Evolutionary conservation across 768 basidiomycete species (phyloP).

Genomic region (Kondoa subrosea): DNA sequence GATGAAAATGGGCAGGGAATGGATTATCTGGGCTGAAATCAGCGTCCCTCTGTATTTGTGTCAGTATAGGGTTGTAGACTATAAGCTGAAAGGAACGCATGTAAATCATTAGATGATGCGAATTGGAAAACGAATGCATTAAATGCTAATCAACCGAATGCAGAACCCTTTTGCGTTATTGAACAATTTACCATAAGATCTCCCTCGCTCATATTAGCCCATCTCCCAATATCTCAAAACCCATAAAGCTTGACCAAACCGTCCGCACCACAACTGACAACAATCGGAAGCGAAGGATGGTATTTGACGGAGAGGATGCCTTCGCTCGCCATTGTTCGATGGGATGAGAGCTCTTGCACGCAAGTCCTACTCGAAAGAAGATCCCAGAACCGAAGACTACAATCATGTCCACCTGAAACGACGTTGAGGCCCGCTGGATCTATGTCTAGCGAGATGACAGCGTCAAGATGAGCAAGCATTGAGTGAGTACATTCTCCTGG

Average conservation of each 20-base stretch:
- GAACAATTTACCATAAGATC: not conserved
- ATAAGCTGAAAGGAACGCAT: not conserved
- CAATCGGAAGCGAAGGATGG: constrained; percentile 62
- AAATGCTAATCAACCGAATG: not conserved
- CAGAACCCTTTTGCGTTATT: not conserved
- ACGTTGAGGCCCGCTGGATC: constrained; percentile 73
- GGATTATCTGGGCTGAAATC: constrained; percentile 14
- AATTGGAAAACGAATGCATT: no score
- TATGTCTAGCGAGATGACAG: constrained; percentile 76
- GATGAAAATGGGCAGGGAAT: constrained; percentile 18
- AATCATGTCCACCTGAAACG: constrained; percentile 81
- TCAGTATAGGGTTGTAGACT: not conserved
- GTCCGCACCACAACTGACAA: constrained; percentile 91
- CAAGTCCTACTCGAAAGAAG: constrained; percentile 57
- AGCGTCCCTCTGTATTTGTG: no score
- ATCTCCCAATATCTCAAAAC: not conserved
- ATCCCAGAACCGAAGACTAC: constrained; percentile 89
- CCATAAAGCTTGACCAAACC: constrained; percentile 67
- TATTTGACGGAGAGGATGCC: constrained; percentile 79
- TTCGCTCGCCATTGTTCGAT: constrained; percentile 75
- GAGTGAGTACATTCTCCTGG: constrained; percentile 72
- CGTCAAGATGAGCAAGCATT: constrained; percentile 77
- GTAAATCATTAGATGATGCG: not conserved
- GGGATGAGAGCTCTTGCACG: constrained; percentile 72
- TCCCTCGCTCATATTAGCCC: not conserved